These are phyloP conservation scores for Fomes fomentarius DNA, from an alignment of 1,284 basidiomycete genomes.

Conservation along the genomic window DNA sequence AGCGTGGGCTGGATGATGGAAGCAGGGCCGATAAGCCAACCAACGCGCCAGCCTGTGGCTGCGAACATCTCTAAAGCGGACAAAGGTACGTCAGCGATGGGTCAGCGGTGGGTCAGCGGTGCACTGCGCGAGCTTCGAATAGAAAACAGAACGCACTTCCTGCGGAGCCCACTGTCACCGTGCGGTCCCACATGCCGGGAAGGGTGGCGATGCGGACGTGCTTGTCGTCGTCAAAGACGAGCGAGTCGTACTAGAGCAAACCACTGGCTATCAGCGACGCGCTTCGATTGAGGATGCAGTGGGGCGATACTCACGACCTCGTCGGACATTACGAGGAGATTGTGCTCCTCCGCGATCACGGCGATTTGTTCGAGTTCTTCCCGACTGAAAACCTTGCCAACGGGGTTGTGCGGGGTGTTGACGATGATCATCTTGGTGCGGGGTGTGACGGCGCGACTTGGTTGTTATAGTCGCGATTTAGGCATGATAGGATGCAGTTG, in stretches of 20 bases:
- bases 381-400: constrained; percentile 92
- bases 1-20: constrained; percentile 87
- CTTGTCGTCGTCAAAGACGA: constrained; percentile 87
- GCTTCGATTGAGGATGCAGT: neutral
- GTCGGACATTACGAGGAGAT: constrained; percentile 92
- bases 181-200: constrained; percentile 98
- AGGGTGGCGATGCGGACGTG: constrained; percentile 92
- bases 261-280: constrained; percentile 3
- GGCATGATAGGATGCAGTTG: too few species aligned
- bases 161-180: constrained; percentile 81
- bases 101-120: constrained; percentile 3
- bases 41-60: constrained; percentile 97
- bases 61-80: constrained; percentile 91
- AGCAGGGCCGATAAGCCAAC: constrained; percentile 91
- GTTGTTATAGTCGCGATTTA: too few species aligned
- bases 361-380: constrained; percentile 87
- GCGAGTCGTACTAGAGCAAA: constrained; percentile 86
- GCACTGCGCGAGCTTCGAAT: neutral
- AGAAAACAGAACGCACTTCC: constrained; percentile 58
- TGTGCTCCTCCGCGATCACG: constrained; percentile 87
- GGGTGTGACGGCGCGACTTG: constrained; percentile 80
- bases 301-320: constrained; percentile 76
- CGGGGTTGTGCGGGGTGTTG: constrained; percentile 96
- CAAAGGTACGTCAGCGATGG: neutral
- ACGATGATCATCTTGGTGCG: constrained; percentile 92